A percentile compares a stretch with the other conserved stretches of the same genome.
Evolutionary conservation across 805 yeast species (phyloP).

Genomic region (Lipomyces japonicus): DNA sequence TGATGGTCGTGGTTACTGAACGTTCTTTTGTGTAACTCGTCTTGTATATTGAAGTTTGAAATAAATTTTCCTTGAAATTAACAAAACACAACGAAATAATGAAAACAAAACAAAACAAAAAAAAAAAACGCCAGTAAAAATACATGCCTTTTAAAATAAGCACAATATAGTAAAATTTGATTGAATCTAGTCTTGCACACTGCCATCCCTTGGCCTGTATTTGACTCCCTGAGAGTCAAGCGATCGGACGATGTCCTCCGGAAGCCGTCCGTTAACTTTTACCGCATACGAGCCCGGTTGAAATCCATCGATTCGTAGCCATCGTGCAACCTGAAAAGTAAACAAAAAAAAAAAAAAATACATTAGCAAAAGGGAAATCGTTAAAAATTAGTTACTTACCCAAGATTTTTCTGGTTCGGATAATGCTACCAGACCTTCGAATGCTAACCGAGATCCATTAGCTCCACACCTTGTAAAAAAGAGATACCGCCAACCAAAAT

Average conservation of each 20-base stretch:
- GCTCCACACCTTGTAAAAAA: not conserved
- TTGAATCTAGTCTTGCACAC: slow-evolving; percentile 40
- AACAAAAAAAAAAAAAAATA: slow-evolving; percentile 1
- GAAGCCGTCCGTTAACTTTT: slow-evolving; percentile 84
- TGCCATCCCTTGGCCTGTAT: slow-evolving; percentile 93
- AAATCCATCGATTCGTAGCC: slow-evolving; percentile 88
- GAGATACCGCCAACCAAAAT: not conserved
- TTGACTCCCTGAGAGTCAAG: slow-evolving; percentile 70
- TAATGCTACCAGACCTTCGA: slow-evolving; percentile 90
- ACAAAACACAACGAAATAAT: no score
- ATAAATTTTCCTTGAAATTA: no score
- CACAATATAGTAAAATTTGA: not conserved
- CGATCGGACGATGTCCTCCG: slow-evolving; percentile 75
- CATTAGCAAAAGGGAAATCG: not conserved
- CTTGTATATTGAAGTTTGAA: not conserved
- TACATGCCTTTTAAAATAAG: not conserved
- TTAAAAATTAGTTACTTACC: slow-evolving; percentile 43
- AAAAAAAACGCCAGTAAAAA: no score
- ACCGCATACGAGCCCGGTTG: slow-evolving; percentile 88
- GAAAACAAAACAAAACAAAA: no score
- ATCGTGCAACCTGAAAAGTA: slow-evolving; percentile 76
- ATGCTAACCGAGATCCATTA: slow-evolving; percentile 42
- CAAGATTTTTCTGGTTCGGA: slow-evolving; percentile 83
- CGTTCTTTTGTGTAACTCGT: not conserved
- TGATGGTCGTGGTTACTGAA: not conserved